A percentile compares a stretch with the other conserved stretches of the same genome.
These are phyloP conservation scores for Heracleum sosnowskyi DNA, from an alignment of 129 eudicot genomes.

Conservation along the genomic window DNA sequence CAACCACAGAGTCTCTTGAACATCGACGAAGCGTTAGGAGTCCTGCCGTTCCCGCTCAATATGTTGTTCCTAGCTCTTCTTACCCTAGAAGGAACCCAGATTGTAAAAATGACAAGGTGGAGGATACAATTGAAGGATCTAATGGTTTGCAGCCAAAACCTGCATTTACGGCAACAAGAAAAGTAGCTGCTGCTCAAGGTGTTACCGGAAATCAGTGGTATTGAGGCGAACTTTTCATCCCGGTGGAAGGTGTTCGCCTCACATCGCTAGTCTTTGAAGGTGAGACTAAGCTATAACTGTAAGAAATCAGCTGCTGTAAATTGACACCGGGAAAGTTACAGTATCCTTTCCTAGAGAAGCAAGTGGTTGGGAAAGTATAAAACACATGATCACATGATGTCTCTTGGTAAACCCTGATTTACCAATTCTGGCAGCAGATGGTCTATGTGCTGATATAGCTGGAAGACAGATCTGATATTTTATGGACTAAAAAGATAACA, in stretches of 20 bases:
- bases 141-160: slow-evolving; percentile 74
- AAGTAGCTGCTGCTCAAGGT: slow-evolving; percentile 82
- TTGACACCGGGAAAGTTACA: slow-evolving; percentile 3
- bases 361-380: background rate
- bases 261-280: background rate
- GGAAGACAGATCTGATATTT: background rate
- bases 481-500: background rate
- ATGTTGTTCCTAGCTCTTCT: slow-evolving; percentile 52
- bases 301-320: background rate
- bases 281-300: background rate
- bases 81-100: slow-evolving; percentile 65
- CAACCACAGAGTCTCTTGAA: slow-evolving; percentile 52
- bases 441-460: background rate
- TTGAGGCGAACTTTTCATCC: slow-evolving; percentile 15
- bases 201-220: slow-evolving; percentile 82
- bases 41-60: slow-evolving; percentile 63
- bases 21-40: slow-evolving; percentile 61
- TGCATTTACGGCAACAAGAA: slow-evolving; percentile 67
- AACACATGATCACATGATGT: background rate
- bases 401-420: background rate
- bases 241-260: background rate
- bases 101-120: slow-evolving; percentile 61
- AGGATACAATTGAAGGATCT: slow-evolving; percentile 50
- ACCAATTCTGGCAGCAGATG: background rate
- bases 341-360: background rate